A percentile compares a stretch with the other conserved stretches of the same genome.
Evolutionary conservation across 2,329 filamentous ascomycete species (phyloP).

Genomic region (Aciculosporium take): DNA sequence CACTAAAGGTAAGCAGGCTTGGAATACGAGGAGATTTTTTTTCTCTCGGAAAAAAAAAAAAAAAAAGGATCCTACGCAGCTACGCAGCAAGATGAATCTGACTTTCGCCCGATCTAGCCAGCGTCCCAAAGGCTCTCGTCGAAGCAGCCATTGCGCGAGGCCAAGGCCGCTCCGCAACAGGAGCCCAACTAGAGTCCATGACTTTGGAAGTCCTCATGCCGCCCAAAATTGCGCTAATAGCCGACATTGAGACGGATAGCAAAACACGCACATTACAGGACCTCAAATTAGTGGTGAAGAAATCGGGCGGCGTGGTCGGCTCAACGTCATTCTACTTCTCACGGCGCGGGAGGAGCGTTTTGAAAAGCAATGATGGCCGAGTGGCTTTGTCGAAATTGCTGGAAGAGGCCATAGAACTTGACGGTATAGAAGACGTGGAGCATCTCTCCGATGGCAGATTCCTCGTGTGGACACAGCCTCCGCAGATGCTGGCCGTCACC

Average conservation of each 20-base stretch:
- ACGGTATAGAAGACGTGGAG: conserved; percentile 63
- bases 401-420: conserved; percentile 63
- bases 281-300: conserved; percentile 56
- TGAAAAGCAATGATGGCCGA: conserved; percentile 38
- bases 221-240: conserved; percentile 60
- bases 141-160: conserved; percentile 78
- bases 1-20: conserved; percentile 48
- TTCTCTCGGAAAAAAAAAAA: conserved; percentile 10
- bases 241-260: conserved; percentile 78
- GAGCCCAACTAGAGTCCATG: conserved; percentile 60
- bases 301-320: conserved; percentile 52
- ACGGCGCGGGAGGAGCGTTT: conserved; percentile 59
- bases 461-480: conserved; percentile 37
- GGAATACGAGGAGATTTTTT: too few species aligned
- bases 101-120: conserved; percentile 27
- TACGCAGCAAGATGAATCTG: background rate
- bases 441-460: conserved; percentile 54
- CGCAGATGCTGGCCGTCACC: conserved; percentile 18
- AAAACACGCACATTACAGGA: conserved; percentile 61
- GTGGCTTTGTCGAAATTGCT: conserved; percentile 60
- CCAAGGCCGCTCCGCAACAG: conserved; percentile 65
- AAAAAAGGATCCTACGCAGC: background rate
- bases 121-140: conserved; percentile 71
- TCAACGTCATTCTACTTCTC: conserved; percentile 77
- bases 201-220: conserved; percentile 72